phyloP scores from a whole-genome alignment of 2,329 filamentous ascomycete species.

The Apiospora malaysiana region DNA sequence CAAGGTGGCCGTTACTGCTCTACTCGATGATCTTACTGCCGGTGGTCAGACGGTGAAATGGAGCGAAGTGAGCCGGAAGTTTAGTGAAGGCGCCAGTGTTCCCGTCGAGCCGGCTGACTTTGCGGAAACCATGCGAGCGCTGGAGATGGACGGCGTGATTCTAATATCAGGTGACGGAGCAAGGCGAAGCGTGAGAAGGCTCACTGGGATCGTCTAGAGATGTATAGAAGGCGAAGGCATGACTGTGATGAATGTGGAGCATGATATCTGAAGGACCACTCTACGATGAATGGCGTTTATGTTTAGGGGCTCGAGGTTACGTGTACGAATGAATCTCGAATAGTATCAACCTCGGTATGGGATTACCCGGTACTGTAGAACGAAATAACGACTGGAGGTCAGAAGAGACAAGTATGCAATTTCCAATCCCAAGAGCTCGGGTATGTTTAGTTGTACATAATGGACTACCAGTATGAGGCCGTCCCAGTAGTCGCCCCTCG shows the following conservation, averaged over 20 bases:
- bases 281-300: conserved; percentile 17
- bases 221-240: neutral
- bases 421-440: neutral
- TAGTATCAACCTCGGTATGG: neutral
- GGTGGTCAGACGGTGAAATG: conserved; percentile 73
- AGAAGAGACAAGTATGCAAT: neutral
- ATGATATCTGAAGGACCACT: neutral
- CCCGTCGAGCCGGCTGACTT: conserved; percentile 82
- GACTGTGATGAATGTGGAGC: conserved; percentile 13
- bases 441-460: neutral
- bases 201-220: conserved; percentile 52
- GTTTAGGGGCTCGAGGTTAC: neutral
- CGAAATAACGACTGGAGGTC: conserved; percentile 30
- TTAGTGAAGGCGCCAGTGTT: conserved; percentile 74
- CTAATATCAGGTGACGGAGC: conserved; percentile 84
- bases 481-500: neutral
- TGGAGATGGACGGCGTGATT: conserved; percentile 86
- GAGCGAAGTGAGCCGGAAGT: conserved; percentile 74
- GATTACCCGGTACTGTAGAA: conserved; percentile 21
- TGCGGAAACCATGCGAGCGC: conserved; percentile 74
- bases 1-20: conserved; percentile 75
- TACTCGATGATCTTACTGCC: conserved; percentile 82
- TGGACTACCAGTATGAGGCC: too few relatives aligned
- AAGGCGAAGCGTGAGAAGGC: conserved; percentile 79
- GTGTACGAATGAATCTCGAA: neutral